phyloP scores from a whole-genome alignment of 768 basidiomycete species.

The Agaricus blazei region DNA sequence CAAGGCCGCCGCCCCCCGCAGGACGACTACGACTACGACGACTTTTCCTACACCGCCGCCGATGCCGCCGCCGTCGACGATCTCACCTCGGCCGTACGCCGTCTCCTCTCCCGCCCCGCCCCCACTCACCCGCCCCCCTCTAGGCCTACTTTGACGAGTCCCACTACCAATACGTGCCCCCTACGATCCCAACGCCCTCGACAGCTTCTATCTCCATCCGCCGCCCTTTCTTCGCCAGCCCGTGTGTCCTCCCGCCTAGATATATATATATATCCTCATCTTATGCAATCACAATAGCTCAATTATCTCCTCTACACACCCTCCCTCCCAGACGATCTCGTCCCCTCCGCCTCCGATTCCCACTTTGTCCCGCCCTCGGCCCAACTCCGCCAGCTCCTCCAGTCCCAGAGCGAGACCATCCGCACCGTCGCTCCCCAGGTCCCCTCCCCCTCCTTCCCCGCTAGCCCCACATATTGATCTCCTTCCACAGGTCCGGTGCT shows the following conservation, averaged over 20 bases:
- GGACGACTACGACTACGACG: conserved; percentile 19
- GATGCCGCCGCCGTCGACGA: conserved; percentile 7
- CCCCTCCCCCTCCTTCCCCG: background rate
- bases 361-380: conserved; percentile 67
- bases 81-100: background rate
- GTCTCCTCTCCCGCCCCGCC: background rate
- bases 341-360: conserved; percentile 35
- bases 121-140: conserved; percentile 10
- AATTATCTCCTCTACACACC: conserved; percentile 91
- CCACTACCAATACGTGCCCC: conserved; percentile 19
- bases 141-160: conserved; percentile 25
- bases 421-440: conserved; percentile 43
- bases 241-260: conserved; percentile 29
- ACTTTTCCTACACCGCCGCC: conserved; percentile 3
- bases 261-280: background rate
- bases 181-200: conserved; percentile 21
- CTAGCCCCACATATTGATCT: conserved; percentile 23
- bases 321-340: conserved; percentile 51
- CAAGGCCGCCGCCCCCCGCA: conserved; percentile 32
- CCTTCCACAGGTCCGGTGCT: conserved; percentile 43
- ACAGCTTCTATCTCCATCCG: conserved; percentile 29
- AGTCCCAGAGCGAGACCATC: conserved; percentile 60
- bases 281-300: conserved; percentile 42
- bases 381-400: conserved; percentile 39
- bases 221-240: conserved; percentile 63